phyloP scores from a whole-genome alignment of 2,329 filamentous ascomycete species.

The Colletotrichum brevisporum region DNA sequence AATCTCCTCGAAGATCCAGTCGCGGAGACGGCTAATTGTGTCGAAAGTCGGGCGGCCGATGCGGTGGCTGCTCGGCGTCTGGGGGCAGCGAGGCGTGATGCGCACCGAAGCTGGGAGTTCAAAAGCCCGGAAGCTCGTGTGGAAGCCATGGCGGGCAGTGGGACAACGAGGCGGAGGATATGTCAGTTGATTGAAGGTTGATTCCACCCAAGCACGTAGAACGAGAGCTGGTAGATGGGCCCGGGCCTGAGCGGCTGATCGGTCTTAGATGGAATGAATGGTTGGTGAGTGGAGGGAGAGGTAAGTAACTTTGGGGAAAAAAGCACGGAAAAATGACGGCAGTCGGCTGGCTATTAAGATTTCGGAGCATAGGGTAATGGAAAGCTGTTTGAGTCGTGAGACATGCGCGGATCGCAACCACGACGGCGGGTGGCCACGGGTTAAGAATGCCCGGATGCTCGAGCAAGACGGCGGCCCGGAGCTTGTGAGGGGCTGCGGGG shows the following conservation, averaged over 20 bases:
- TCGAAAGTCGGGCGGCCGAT: constrained; percentile 11
- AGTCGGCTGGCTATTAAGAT: constrained; percentile 30
- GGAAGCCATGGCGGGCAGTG: constrained; percentile 33
- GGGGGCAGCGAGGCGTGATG: constrained; percentile 27
- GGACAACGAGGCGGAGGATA: background rate
- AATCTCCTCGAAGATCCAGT: constrained; percentile 50
- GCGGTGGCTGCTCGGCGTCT: constrained; percentile 19
- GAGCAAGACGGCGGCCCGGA: background rate
- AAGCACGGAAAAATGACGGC: background rate
- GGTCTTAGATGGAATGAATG: background rate
- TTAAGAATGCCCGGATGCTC: constrained; percentile 32
- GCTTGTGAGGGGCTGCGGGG: constrained; percentile 36
- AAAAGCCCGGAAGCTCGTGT: constrained; percentile 37
- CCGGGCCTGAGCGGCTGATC: background rate
- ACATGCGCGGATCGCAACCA: constrained; percentile 16
- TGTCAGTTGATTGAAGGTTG: constrained; percentile 1
- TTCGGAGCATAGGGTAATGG: constrained; percentile 15
- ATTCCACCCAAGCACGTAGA: background rate
- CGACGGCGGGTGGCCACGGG: constrained; percentile 31
- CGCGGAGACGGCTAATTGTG: constrained; percentile 35
- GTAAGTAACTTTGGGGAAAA: background rate
- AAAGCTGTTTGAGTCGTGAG: constrained; percentile 28
- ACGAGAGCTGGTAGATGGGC: background rate
- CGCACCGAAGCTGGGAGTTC: constrained; percentile 38
- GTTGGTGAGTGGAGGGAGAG: constrained; percentile 3